These are phyloP conservation scores for Ochromonas danica DNA, from an alignment of 108 stramenopile genomes.

Conservation along the genomic window DNA sequence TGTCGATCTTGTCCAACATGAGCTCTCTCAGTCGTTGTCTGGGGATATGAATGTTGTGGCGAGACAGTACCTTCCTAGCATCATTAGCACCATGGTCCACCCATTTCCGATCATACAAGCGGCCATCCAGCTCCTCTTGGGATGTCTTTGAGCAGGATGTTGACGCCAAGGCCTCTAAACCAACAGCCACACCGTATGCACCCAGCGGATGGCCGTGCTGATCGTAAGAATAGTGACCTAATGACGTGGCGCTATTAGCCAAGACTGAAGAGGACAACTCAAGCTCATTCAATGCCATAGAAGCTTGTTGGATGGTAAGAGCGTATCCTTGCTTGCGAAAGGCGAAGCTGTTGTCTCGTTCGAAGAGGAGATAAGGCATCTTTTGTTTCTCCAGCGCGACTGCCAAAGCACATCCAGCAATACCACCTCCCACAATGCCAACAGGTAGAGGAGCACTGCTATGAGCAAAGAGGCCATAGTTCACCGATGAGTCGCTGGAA, in stretches of 20 bases:
- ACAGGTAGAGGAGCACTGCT: too few relatives aligned
- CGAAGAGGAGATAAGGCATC: neutral
- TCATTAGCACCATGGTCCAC: neutral
- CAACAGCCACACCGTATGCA: slow-evolving; percentile 10
- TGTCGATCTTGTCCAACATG: neutral
- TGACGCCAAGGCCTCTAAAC: too few relatives aligned
- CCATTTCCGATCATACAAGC: neutral
- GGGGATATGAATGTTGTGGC: slow-evolving; percentile 27
- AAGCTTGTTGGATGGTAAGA: slow-evolving; percentile 26
- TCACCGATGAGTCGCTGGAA: too few relatives aligned
- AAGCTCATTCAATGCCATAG: neutral
- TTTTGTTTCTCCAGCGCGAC: neutral
- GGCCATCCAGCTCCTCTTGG: neutral
- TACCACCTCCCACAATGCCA: slow-evolving; percentile 28
- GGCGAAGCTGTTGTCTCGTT: neutral
- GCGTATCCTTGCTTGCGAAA: slow-evolving; percentile 25
- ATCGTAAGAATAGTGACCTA: neutral
- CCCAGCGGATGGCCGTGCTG: neutral
- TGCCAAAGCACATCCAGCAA: slow-evolving; percentile 25
- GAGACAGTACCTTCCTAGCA: neutral
- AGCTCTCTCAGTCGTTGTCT: neutral
- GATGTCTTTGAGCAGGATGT: too few relatives aligned
- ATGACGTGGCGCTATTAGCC: neutral
- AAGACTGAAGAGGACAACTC: neutral
- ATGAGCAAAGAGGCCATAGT: too few relatives aligned